These are phyloP conservation scores for Penicillium digitatum DNA, from an alignment of 2,329 filamentous ascomycete genomes.

Conservation along the genomic window DNA sequence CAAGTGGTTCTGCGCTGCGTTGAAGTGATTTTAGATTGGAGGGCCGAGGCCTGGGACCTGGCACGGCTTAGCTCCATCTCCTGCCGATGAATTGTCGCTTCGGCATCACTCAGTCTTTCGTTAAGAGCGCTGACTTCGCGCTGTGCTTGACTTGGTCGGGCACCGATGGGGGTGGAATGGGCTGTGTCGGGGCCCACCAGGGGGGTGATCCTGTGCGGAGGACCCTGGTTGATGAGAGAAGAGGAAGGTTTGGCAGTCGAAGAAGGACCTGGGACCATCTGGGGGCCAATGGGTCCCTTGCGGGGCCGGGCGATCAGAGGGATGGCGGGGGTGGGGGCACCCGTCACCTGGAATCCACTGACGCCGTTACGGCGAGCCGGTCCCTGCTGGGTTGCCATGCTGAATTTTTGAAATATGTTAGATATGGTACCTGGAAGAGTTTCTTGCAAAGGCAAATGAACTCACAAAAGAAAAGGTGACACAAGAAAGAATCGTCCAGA, in stretches of 20 bases:
- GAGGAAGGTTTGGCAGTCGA: neutral
- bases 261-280: neutral
- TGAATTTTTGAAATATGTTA: neutral
- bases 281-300: neutral
- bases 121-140: neutral
- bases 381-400: neutral
- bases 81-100: neutral
- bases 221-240: neutral
- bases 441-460: neutral
- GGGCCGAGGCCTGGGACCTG: neutral
- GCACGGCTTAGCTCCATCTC: neutral
- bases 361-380: neutral
- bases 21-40: neutral
- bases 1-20: neutral
- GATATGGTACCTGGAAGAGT: neutral
- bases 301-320: neutral
- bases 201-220: constrained; percentile 1
- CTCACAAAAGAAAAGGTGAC: neutral
- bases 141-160: neutral
- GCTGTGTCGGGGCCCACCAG: constrained; percentile 5
- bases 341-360: neutral
- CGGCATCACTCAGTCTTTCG: neutral
- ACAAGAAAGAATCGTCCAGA: neutral
- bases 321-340: neutral
- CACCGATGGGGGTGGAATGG: neutral